Percentiles rank a stretch among this genome's conserved stretches.
Conservation (phyloP, 768 basidiomycete genomes). For the Neoboletus subvelutipes region DNA sequence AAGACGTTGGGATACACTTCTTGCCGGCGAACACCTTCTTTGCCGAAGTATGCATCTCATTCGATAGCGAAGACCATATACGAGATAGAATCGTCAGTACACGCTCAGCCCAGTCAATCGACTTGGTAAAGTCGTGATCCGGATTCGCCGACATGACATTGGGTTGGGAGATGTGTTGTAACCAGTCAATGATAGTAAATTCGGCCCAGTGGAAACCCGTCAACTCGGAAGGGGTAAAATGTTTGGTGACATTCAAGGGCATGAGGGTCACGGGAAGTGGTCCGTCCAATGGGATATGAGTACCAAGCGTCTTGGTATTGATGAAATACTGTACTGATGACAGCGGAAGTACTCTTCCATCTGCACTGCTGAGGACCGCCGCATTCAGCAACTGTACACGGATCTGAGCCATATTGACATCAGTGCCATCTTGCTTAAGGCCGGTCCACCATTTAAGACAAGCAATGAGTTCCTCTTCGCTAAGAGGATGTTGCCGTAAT, state of each 20-base stretch:
- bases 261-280: constrained; percentile 13
- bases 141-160: constrained; percentile 39
- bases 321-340: constrained; percentile 70
- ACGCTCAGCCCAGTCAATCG: constrained; percentile 76
- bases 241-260: constrained; percentile 32
- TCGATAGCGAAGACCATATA: constrained; percentile 65
- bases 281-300: constrained; percentile 41
- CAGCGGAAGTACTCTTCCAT: constrained; percentile 65
- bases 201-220: constrained; percentile 76
- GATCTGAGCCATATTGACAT: constrained; percentile 41
- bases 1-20: constrained; percentile 48
- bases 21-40: constrained; percentile 42
- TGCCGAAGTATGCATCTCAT: constrained; percentile 43
- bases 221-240: constrained; percentile 53
- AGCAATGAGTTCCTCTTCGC: constrained; percentile 70
- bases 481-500: constrained; percentile 66
- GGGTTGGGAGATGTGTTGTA: constrained; percentile 58
- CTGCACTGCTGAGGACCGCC: constrained; percentile 52
- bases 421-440: constrained; percentile 37
- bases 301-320: constrained; percentile 55
- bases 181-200: constrained; percentile 73
- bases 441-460: constrained; percentile 86
- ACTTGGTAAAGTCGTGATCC: constrained; percentile 62
- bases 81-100: constrained; percentile 66
- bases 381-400: constrained; percentile 68